phyloP scores from a whole-genome alignment of 129 eudicot genomes.

The Artemisia argyi region DNA sequence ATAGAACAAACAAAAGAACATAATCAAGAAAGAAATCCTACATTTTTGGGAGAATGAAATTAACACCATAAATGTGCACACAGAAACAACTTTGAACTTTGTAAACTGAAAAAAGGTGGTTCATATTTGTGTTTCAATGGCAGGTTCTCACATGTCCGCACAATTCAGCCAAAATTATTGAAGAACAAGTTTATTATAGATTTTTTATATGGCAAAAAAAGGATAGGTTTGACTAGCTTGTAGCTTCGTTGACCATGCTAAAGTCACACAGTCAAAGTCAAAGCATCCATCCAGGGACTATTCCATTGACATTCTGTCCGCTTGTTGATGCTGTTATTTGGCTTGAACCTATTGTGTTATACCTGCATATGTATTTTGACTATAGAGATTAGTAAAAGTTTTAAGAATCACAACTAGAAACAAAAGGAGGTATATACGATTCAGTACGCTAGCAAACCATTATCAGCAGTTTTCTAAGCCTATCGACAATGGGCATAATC shows the following conservation, averaged over 20 bases:
- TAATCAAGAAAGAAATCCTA: background rate
- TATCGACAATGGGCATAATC: background rate
- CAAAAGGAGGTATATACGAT: no score
- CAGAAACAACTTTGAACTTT: constrained; percentile 29
- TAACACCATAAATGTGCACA: constrained; percentile 22
- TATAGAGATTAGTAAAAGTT: background rate
- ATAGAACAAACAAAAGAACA: background rate
- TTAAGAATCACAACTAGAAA: no score
- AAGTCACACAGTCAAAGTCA: constrained; percentile 23
- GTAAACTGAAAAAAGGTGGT: constrained; percentile 27
- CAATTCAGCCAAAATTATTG: constrained; percentile 34
- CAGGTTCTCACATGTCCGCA: constrained; percentile 35
- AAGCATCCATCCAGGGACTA: constrained; percentile 93
- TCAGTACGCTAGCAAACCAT: background rate
- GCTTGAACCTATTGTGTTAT: constrained; percentile 50
- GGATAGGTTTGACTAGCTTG: constrained; percentile 29
- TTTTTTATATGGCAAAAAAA: constrained; percentile 27
- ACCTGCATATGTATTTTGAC: constrained; percentile 38
- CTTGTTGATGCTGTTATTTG: constrained; percentile 61
- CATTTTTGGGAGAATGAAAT: constrained; percentile 2
- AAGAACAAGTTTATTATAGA: constrained; percentile 29
- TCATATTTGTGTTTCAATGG: constrained; percentile 29
- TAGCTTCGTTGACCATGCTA: constrained; percentile 31
- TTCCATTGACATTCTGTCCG: constrained; percentile 68
- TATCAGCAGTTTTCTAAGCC: background rate